Conservation (phyloP, 768 basidiomycete genomes). For the Podaxis sp. region DNA sequence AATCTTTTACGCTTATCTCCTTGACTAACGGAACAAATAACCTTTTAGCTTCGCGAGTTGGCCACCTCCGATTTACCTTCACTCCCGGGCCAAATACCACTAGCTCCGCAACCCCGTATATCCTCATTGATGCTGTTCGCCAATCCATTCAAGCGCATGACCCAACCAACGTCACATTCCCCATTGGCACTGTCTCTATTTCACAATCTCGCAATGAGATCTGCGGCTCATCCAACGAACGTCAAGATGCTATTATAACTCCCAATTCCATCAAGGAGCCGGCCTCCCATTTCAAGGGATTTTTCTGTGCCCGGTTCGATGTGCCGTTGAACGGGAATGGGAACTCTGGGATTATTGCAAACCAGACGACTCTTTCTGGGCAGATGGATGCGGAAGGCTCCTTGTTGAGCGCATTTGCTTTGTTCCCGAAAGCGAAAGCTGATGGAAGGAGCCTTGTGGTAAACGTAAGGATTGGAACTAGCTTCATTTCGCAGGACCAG, state of each 20-base stretch:
- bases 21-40: neutral
- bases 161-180: slow-evolving; percentile 46
- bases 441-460: slow-evolving; percentile 29
- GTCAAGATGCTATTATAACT: slow-evolving; percentile 44
- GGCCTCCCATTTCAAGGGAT: slow-evolving; percentile 46
- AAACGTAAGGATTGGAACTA: slow-evolving; percentile 66
- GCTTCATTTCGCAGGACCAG: slow-evolving; percentile 72
- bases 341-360: slow-evolving; percentile 15
- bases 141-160: slow-evolving; percentile 57
- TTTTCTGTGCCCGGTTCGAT: slow-evolving; percentile 62
- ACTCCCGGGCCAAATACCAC: slow-evolving; percentile 23
- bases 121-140: slow-evolving; percentile 67
- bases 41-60: slow-evolving; percentile 64
- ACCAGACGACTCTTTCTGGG: slow-evolving; percentile 16
- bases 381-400: slow-evolving; percentile 34
- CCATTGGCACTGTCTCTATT: slow-evolving; percentile 50
- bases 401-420: slow-evolving; percentile 49
- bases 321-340: neutral
- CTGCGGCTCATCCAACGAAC: slow-evolving; percentile 10
- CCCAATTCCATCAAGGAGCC: slow-evolving; percentile 42
- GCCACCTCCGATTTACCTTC: slow-evolving; percentile 74
- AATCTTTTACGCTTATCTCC: neutral
- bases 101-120: slow-evolving; percentile 39
- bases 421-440: slow-evolving; percentile 32
- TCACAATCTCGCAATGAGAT: slow-evolving; percentile 21